These are phyloP conservation scores for Backusella mclennaniae DNA, from an alignment of 192 early-diverging fungal species.

Conservation along the genomic window DNA sequence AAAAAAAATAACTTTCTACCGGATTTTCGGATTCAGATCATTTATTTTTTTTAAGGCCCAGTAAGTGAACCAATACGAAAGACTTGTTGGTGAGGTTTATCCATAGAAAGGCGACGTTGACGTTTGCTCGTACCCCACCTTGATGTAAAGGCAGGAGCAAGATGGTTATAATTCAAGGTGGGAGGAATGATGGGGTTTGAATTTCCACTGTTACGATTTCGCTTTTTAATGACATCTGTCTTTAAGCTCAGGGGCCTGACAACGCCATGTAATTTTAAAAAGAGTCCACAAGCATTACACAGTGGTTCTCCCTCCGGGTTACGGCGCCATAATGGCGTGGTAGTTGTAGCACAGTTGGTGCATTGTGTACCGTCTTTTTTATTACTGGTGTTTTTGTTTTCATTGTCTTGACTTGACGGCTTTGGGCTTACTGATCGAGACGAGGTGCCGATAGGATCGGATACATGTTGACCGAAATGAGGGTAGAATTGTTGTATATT, in stretches of 20 bases:
- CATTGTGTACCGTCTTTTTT: constrained; percentile 43
- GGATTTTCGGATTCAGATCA: neutral
- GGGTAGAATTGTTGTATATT: neutral
- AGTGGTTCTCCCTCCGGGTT: constrained; percentile 77
- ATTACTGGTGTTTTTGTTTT: neutral
- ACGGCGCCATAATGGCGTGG: constrained; percentile 90
- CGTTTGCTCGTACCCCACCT: neutral
- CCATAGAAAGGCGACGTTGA: neutral
- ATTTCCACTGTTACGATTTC: constrained; percentile 58
- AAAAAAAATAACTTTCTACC: neutral
- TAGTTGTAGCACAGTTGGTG: constrained; percentile 79
- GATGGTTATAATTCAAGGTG: neutral
- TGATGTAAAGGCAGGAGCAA: neutral
- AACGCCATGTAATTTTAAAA: constrained; percentile 88
- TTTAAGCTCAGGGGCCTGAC: constrained; percentile 79
- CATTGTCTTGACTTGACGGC: neutral
- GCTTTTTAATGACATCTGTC: constrained; percentile 80
- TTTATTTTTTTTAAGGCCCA: constrained; percentile 1
- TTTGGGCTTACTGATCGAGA: neutral
- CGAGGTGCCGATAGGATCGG: neutral
- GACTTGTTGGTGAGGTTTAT: neutral
- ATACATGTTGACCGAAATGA: neutral
- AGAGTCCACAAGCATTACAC: constrained; percentile 95
- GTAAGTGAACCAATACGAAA: neutral
- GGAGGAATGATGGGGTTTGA: constrained; percentile 1